Conservation (phyloP, 78 protist species). For the Tieghemostelium lacteum region DNA sequence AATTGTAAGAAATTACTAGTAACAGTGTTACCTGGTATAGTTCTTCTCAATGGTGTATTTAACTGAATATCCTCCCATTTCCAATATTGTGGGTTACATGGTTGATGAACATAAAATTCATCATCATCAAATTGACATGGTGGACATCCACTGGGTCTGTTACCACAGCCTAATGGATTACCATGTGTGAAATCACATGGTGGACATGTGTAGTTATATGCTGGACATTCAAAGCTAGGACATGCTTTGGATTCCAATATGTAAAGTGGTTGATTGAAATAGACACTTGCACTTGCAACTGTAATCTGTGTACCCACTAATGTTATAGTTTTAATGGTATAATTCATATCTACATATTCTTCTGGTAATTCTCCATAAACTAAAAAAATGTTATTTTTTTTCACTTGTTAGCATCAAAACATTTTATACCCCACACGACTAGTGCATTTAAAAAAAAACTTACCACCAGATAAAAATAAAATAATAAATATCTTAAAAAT, state of each 20-base stretch:
- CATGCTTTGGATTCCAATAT: conserved; percentile 37
- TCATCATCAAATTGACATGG: not conserved
- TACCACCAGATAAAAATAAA: no score
- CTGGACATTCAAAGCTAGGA: conserved; percentile 12
- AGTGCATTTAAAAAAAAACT: no score
- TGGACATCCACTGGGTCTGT: not conserved
- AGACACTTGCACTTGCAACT: not conserved
- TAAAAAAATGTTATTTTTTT: conserved; percentile 1
- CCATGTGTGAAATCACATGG: conserved; percentile 62
- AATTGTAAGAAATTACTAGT: not conserved
- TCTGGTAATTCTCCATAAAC: not conserved
- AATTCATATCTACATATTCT: not conserved
- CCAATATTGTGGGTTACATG: not conserved
- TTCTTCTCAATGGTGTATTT: not conserved
- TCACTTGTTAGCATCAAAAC: no score
- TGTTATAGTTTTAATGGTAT: conserved; percentile 26
- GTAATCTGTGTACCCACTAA: conserved; percentile 22
- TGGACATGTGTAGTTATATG: conserved; percentile 22
- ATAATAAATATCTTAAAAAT: no score
- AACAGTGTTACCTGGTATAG: not conserved
- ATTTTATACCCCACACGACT: no score
- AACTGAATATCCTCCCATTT: not conserved
- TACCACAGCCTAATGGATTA: conserved; percentile 42
- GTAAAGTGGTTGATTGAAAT: conserved; percentile 37
- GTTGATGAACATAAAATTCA: no score